Conservation (phyloP, 176 grass and related monocot species). For the maize (Zea mays) region Zm-B73-REFERENCE-NAM-5.0 NC_050097.1:168176501-168177000, state of each 20-base stretch:
- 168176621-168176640: background rate
- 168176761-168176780: background rate
- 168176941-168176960: background rate
- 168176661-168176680: background rate
- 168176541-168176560: conserved; percentile 97
- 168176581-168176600: background rate
- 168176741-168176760: background rate
- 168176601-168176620: background rate
- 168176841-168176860: background rate
- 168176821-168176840: background rate
- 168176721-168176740: background rate
- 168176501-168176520: conserved; percentile 48
- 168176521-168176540: conserved; percentile 96
- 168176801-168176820: background rate
- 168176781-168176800: conserved; percentile 34
- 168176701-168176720: background rate
- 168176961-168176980: background rate
- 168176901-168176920: background rate
- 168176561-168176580: conserved; percentile 33
- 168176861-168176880: background rate
- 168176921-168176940: background rate
- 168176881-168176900: conserved; percentile 2
- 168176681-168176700: background rate
- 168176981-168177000: background rate
- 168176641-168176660: too few relatives aligned